These are phyloP conservation scores for Samsoniella hepiali DNA, from an alignment of 2,329 filamentous ascomycete species.

Conservation along the genomic window DNA sequence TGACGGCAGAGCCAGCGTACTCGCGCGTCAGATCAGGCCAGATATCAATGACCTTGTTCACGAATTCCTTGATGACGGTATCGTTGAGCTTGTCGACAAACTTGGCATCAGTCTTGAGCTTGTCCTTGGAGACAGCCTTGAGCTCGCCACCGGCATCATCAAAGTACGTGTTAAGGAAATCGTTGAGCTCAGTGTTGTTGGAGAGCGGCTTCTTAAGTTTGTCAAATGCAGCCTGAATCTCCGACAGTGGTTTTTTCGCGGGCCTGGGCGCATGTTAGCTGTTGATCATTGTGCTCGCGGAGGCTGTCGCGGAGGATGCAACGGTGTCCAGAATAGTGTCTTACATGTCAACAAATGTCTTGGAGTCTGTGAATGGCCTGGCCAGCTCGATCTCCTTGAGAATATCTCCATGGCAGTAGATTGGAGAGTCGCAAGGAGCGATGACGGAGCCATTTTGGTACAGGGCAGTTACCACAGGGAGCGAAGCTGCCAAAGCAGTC, in stretches of 20 bases:
- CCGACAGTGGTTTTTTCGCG: slow-evolving; percentile 54
- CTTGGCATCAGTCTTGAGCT: slow-evolving; percentile 53
- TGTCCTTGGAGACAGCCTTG: slow-evolving; percentile 46
- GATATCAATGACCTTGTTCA: slow-evolving; percentile 62
- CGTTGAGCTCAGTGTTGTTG: slow-evolving; percentile 60
- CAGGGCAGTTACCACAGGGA: slow-evolving; percentile 40
- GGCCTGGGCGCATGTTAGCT: slow-evolving; percentile 41
- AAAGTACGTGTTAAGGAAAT: slow-evolving; percentile 63
- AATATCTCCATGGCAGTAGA: slow-evolving; percentile 66
- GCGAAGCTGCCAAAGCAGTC: slow-evolving; percentile 29
- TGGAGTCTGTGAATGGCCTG: slow-evolving; percentile 62
- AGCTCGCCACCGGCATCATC: slow-evolving; percentile 62
- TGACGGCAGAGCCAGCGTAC: slow-evolving; percentile 47
- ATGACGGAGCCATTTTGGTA: slow-evolving; percentile 59
- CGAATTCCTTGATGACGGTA: slow-evolving; percentile 57
- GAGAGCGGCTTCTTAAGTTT: slow-evolving; percentile 57
- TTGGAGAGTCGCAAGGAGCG: slow-evolving; percentile 63
- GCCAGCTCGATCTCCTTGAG: slow-evolving; percentile 61
- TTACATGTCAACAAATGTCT: slow-evolving; percentile 69
- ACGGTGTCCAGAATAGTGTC: slow-evolving; percentile 20
- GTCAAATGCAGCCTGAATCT: slow-evolving; percentile 60
- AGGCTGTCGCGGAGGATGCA: neutral
- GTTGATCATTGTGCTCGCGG: slow-evolving; percentile 20
- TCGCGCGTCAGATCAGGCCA: slow-evolving; percentile 65
- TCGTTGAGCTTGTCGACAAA: slow-evolving; percentile 59